These are phyloP conservation scores for Panellus pusillus DNA, from an alignment of 768 basidiomycete species.

Conservation along the genomic window DNA sequence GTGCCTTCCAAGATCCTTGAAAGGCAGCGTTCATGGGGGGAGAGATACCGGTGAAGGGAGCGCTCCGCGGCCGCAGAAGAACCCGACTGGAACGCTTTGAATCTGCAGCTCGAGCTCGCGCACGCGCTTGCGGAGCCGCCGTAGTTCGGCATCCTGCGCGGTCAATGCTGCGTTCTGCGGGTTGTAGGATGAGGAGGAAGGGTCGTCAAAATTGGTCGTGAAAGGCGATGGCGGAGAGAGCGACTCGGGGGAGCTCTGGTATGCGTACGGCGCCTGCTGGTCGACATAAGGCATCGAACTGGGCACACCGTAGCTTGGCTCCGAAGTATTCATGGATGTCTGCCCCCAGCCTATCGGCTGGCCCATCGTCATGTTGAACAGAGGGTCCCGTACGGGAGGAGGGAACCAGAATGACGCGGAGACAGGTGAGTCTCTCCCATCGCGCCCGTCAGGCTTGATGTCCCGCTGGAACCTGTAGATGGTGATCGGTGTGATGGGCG, in stretches of 20 bases:
- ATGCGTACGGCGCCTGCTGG: constrained; percentile 28
- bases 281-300: constrained; percentile 10
- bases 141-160: constrained; percentile 50
- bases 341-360: constrained; percentile 10
- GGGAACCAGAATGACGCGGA: constrained; percentile 28
- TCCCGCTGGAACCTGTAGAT: constrained; percentile 46
- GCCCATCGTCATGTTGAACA: constrained; percentile 20
- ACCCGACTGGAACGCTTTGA: constrained; percentile 43
- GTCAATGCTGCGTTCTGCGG: constrained; percentile 23
- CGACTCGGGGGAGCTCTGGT: constrained; percentile 38
- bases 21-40: constrained; percentile 48
- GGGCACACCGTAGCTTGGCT: constrained; percentile 9
- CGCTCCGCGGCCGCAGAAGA: constrained; percentile 35
- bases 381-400: constrained; percentile 18
- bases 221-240: constrained; percentile 36
- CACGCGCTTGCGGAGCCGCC: constrained; percentile 54
- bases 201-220: constrained; percentile 26
- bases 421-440: constrained; percentile 52
- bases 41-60: constrained; percentile 28
- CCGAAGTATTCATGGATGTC: constrained; percentile 10
- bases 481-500: constrained; percentile 30
- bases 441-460: constrained; percentile 59
- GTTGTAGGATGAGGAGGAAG: constrained; percentile 20
- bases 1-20: constrained; percentile 64
- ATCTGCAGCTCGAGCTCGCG: constrained; percentile 63